A percentile compares a stretch with the other conserved stretches of the same genome.
These are phyloP conservation scores for Nymphaea colorata DNA, from an alignment of 164 flowering plant species.

Conservation along the genomic window DNA sequence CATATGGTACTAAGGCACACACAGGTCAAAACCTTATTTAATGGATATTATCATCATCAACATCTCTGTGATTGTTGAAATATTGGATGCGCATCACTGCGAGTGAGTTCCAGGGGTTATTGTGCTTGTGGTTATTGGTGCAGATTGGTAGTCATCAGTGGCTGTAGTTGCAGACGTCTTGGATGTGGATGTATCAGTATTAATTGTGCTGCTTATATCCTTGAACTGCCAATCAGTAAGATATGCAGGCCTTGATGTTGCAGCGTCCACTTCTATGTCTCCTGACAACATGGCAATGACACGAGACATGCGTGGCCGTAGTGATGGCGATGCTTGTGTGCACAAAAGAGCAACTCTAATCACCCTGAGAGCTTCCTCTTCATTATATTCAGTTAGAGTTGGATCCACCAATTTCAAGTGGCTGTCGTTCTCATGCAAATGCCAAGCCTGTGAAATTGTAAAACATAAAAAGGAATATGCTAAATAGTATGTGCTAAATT, in stretches of 20 bases:
- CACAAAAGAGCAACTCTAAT: constrained; percentile 5
- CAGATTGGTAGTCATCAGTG: background rate
- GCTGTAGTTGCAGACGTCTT: background rate
- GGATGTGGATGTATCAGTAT: background rate
- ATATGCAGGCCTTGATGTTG: constrained; percentile 5
- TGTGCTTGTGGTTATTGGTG: no score
- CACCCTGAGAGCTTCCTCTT: constrained; percentile 7
- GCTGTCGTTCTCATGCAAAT: constrained; percentile 9
- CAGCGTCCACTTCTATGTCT: constrained; percentile 1
- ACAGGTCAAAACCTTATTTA: no score
- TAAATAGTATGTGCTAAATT: background rate
- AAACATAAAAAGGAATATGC: background rate
- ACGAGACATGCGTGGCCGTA: constrained; percentile 8
- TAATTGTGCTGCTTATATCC: background rate
- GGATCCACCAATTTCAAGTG: constrained; percentile 12
- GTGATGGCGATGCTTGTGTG: constrained; percentile 7
- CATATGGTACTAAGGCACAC: no score
- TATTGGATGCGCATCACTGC: no score
- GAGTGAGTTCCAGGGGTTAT: no score
- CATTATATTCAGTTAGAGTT: background rate
- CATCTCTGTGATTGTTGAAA: no score
- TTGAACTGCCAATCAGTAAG: constrained; percentile 8
- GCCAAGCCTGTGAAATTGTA: constrained; percentile 11
- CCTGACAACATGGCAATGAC: constrained; percentile 7
- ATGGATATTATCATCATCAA: no score